phyloP scores from a whole-genome alignment of 129 eudicot genomes.

The Centaurea solstitialis region DNA sequence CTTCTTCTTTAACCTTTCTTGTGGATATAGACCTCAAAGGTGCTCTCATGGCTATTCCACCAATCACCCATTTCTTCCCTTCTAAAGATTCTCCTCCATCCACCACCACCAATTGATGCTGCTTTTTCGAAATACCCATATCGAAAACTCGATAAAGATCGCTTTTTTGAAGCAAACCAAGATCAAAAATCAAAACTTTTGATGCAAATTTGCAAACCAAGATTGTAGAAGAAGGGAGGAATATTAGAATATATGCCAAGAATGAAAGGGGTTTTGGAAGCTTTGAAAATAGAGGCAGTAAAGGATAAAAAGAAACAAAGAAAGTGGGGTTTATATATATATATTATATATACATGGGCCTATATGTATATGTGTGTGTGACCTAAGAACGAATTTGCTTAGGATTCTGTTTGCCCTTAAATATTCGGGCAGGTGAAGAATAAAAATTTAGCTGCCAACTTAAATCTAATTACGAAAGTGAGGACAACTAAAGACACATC shows the following conservation, averaged over 20 bases:
- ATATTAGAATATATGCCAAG: conserved; percentile 27
- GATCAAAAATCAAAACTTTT: conserved; percentile 21
- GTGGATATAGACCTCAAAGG: conserved; percentile 34
- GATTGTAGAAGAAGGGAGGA: conserved; percentile 26
- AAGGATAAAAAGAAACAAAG: conserved; percentile 23
- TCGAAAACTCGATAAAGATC: conserved; percentile 4
- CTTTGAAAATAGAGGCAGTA: conserved; percentile 48
- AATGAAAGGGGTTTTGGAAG: conserved; percentile 7
- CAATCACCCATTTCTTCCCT: conserved; percentile 42
- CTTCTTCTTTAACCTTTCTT: conserved; percentile 21
- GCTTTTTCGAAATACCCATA: conserved; percentile 44
- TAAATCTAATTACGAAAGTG: too few species aligned
- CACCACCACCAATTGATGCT: conserved; percentile 3
- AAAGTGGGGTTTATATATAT: conserved; percentile 14
- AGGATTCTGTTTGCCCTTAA: conserved; percentile 54
- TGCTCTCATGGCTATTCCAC: conserved; percentile 37
- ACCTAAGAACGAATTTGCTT: conserved; percentile 24
- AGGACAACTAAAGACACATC: too few species aligned
- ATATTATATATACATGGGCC: background rate
- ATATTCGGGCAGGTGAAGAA: conserved; percentile 41
- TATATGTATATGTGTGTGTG: background rate
- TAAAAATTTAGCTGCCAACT: background rate
- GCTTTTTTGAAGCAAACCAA: conserved; percentile 14
- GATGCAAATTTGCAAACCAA: background rate
- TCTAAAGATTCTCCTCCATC: conserved; percentile 37